These are phyloP conservation scores for Phytophthora gonapodyides DNA, from an alignment of 352 stramenopile species.

Conservation along the genomic window DNA sequence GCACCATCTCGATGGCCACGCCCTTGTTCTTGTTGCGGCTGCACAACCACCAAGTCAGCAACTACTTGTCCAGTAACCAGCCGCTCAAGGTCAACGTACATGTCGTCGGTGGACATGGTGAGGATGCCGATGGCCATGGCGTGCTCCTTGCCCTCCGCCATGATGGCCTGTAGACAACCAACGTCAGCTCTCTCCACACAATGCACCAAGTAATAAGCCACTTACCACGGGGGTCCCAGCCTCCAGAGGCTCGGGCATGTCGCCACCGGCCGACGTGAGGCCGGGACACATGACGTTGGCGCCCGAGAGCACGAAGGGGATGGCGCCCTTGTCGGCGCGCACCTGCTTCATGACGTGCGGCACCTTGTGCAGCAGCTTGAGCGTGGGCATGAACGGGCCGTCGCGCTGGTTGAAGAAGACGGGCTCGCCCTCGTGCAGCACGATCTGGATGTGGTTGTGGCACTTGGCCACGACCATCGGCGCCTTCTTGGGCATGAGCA, in stretches of 20 bases:
- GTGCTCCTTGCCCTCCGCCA: slow-evolving; percentile 97
- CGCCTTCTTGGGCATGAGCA: slow-evolving; percentile 95
- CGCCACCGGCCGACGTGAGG: slow-evolving; percentile 94
- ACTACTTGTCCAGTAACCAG: neutral
- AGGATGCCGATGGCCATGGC: slow-evolving; percentile 97
- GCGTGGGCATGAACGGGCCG: slow-evolving; percentile 96
- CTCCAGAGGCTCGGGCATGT: slow-evolving; percentile 90
- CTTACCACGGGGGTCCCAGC: slow-evolving; percentile 86
- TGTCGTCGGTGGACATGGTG: slow-evolving; percentile 95
- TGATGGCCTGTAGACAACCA: slow-evolving; percentile 79
- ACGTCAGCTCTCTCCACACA: slow-evolving; percentile 8
- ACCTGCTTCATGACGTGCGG: slow-evolving; percentile 94
- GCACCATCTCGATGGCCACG: slow-evolving; percentile 95
- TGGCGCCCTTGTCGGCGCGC: slow-evolving; percentile 97
- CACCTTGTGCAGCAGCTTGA: slow-evolving; percentile 95
- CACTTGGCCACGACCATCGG: slow-evolving; percentile 92
- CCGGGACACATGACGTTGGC: slow-evolving; percentile 99
- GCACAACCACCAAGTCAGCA: slow-evolving; percentile 14
- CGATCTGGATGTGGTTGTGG: slow-evolving; percentile 90
- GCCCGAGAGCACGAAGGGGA: slow-evolving; percentile 97
- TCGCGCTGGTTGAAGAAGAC: slow-evolving; percentile 97
- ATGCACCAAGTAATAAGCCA: slow-evolving; percentile 1
- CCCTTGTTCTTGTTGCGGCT: slow-evolving; percentile 96
- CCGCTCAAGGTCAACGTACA: slow-evolving; percentile 62
- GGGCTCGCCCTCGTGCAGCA: slow-evolving; percentile 90